These are phyloP conservation scores for Ambrosia trifida DNA, from an alignment of 129 eudicot species.

Conservation along the genomic window DNA sequence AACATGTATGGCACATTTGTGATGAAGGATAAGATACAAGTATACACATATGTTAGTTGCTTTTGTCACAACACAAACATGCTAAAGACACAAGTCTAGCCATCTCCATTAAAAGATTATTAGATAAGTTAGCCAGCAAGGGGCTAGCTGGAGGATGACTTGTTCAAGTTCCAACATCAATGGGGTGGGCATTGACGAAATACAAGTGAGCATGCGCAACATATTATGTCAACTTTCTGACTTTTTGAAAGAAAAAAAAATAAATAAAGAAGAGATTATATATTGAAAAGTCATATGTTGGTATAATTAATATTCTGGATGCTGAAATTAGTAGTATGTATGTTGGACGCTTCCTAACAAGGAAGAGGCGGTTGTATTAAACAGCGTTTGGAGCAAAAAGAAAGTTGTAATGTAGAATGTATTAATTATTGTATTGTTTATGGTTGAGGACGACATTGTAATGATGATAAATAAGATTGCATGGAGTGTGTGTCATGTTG, in stretches of 20 bases:
- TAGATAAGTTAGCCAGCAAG: conserved; percentile 32
- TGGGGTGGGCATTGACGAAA: conserved; percentile 21
- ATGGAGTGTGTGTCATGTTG: conserved; percentile 20
- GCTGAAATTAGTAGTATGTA: conserved; percentile 17
- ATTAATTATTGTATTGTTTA: conserved; percentile 12
- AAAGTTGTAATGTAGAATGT: conserved; percentile 15
- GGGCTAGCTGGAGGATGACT: conserved; percentile 38
- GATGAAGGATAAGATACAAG: background rate
- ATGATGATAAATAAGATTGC: conserved; percentile 21
- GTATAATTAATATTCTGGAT: conserved; percentile 30
- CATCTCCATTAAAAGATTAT: conserved; percentile 1
- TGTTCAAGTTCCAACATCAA: conserved; percentile 31
- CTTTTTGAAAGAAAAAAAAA: background rate
- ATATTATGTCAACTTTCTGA: conserved; percentile 34
- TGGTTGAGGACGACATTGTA: background rate
- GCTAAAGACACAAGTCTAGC: background rate
- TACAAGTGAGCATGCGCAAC: conserved; percentile 39
- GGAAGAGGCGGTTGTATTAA: conserved; percentile 29
- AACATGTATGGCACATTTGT: background rate
- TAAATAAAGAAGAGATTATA: background rate
- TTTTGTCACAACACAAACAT: background rate
- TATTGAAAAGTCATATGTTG: conserved; percentile 10
- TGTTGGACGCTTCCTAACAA: conserved; percentile 29
- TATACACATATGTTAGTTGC: background rate
- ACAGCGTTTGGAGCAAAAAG: conserved; percentile 32